Percentiles rank a stretch among this genome's conserved stretches.
Evolutionary conservation across 345 rosid species (phyloP).

Genomic region (Camelina laxa): DNA sequence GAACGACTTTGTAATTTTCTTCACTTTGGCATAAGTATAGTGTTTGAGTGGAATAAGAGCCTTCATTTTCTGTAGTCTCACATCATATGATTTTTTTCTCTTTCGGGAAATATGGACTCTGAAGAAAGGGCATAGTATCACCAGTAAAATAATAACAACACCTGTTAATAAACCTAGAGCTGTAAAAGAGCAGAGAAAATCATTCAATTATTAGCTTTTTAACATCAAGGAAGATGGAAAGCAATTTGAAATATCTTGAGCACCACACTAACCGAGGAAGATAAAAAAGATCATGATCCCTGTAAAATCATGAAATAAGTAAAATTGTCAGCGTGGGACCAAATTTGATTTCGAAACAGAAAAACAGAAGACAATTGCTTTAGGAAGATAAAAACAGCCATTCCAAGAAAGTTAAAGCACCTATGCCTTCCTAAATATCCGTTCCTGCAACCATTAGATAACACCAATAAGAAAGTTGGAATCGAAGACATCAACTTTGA

Average conservation of each 20-base stretch:
- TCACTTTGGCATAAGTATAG: background rate
- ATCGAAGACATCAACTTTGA: too few species aligned
- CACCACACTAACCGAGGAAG: conserved; percentile 1
- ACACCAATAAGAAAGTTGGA: too few species aligned
- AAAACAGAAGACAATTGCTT: too few species aligned
- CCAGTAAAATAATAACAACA: background rate
- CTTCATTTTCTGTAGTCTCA: background rate
- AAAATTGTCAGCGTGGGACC: background rate
- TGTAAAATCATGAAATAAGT: background rate
- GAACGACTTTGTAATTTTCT: conserved; percentile 21
- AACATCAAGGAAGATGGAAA: background rate
- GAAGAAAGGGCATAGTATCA: background rate
- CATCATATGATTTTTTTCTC: background rate
- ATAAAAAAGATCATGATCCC: too few species aligned
- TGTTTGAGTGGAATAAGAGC: background rate
- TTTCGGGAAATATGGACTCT: background rate
- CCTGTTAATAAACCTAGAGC: background rate
- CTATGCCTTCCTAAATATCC: too few species aligned
- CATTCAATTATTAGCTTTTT: background rate
- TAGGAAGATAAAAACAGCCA: too few species aligned
- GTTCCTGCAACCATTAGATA: too few species aligned
- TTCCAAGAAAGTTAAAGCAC: too few species aligned
- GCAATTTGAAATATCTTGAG: background rate
- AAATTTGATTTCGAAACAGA: background rate
- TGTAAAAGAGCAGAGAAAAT: background rate